phyloP scores from a whole-genome alignment of 78 protist species.

The Cyanophora paradoxa region DNA sequence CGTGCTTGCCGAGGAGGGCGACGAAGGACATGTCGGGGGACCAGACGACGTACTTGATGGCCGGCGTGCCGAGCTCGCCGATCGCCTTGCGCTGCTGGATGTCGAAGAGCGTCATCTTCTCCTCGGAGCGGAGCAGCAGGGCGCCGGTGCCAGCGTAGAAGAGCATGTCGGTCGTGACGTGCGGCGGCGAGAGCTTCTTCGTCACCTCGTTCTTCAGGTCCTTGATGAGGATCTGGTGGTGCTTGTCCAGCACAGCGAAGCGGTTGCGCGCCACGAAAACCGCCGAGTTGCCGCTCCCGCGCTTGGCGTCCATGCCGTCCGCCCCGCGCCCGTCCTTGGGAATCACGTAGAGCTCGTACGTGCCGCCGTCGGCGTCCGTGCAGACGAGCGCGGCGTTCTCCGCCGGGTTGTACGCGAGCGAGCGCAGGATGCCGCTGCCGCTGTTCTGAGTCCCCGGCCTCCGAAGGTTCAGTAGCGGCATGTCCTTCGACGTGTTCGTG shows the following conservation, averaged over 20 bases:
- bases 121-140: constrained; percentile 72
- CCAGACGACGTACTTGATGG: constrained; percentile 86
- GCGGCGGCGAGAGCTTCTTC: constrained; percentile 61
- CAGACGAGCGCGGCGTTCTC: constrained; percentile 59
- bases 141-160: constrained; percentile 77
- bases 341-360: constrained; percentile 73
- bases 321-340: constrained; percentile 15
- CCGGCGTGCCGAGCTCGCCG: constrained; percentile 28
- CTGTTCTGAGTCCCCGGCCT: constrained; percentile 8
- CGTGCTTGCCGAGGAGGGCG: constrained; percentile 80
- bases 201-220: constrained; percentile 67
- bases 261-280: constrained; percentile 86
- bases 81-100: constrained; percentile 60
- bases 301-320: constrained; percentile 30
- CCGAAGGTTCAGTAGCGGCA: constrained; percentile 6
- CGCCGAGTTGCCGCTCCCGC: constrained; percentile 73
- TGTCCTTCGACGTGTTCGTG: constrained; percentile 5
- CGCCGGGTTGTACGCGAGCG: constrained; percentile 66
- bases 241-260: constrained; percentile 86
- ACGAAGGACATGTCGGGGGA: constrained; percentile 61
- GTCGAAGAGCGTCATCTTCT: constrained; percentile 76
- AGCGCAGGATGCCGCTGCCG: constrained; percentile 21
- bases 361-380: constrained; percentile 72
- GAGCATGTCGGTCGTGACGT: constrained; percentile 53
- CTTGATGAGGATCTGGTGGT: constrained; percentile 59